Percentiles rank a stretch among this genome's conserved stretches.
These are phyloP conservation scores for Exophiala sp. DNA, from an alignment of 2,329 filamentous ascomycete species.

Conservation along the genomic window DNA sequence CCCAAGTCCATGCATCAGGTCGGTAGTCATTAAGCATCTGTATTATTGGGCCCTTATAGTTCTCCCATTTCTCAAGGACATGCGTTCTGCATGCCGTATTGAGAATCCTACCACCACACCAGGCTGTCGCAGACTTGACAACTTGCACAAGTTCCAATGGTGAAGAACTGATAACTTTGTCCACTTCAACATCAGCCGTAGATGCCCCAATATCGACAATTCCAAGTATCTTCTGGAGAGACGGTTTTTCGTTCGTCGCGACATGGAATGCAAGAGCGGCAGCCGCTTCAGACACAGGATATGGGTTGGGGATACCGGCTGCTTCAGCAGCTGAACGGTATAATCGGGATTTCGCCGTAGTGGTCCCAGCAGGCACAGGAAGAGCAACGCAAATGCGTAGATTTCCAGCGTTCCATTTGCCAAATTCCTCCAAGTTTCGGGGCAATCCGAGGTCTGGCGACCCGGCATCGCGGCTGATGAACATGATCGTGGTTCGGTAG, in stretches of 20 bases:
- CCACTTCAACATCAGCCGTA: neutral
- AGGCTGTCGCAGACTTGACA: too few species aligned
- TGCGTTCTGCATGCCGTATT: too few species aligned
- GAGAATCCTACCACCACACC: too few species aligned
- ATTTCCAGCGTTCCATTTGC: neutral
- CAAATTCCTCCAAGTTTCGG: neutral
- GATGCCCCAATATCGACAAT: conserved; percentile 8
- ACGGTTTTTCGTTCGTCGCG: neutral
- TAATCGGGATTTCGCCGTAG: neutral
- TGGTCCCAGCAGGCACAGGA: conserved; percentile 4
- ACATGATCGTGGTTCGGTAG: too few species aligned
- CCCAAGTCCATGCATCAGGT: neutral
- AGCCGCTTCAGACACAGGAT: conserved; percentile 3
- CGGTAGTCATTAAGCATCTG: neutral
- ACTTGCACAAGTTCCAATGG: too few species aligned
- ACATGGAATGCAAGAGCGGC: conserved; percentile 4
- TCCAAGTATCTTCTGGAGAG: neutral
- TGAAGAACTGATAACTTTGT: neutral
- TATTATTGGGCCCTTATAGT: too few species aligned
- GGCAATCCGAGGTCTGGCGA: neutral
- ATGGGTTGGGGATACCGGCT: conserved; percentile 10
- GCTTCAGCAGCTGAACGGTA: neutral
- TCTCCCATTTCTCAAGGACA: too few species aligned
- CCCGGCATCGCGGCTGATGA: too few species aligned
- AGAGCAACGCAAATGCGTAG: conserved; percentile 1